Base-by-base conservation (phyloP, 192 early-diverging fungal genomes). In the Coemansia asiatica region DNA sequence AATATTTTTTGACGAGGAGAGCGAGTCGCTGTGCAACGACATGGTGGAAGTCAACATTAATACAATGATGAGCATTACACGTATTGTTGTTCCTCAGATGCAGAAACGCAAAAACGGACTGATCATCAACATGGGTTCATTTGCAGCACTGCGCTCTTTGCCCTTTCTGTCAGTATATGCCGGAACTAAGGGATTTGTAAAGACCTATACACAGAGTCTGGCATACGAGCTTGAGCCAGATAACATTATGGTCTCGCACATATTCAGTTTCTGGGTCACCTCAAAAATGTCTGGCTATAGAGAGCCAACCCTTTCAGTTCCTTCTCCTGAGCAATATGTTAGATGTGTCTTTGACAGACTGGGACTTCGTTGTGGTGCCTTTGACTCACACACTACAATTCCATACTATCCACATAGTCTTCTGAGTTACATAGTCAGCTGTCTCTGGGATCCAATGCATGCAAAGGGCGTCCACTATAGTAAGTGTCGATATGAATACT, bases 271-370 rank as follows among this genome's bases (percentile, higher is more conserved):
- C 73, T 96, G 94, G 87, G 94, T 96, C 44, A 85, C 88, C 21
- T 91, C 95, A 2, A 87, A 87, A 46, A 94, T 97, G 93, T 89
- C 87, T 67, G 95, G 94, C 71, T 92, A 94, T 64, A 80, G 93
- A 56, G 84, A 85, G 51, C 80, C 92, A 12, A 81, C 83, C 25
- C 76, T 85, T 33, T 65, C 89, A 21, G 87, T 91, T 10, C 94
- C 94, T 18, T 83, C 87, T 27, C 86, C 94, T 23, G 87, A 87
- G 48, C 77, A 82, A 31, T 97, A 90, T 70, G 92, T 94, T 25
- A 62, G 72, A 8, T 70, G 80, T n/a, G 89, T 90, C 27, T 81
- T 97, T 56, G 69, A 72, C 13, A 84, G 87, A 64, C 74, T 91
- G 56, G 90, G 90, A 29, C 64, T 89, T 22, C 61, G 75, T 26